A percentile compares a stretch with the other conserved stretches of the same genome.
These are phyloP conservation scores for Penicillium coffeae DNA, from an alignment of 495 filamentous ascomycete species.

Conservation along the genomic window DNA sequence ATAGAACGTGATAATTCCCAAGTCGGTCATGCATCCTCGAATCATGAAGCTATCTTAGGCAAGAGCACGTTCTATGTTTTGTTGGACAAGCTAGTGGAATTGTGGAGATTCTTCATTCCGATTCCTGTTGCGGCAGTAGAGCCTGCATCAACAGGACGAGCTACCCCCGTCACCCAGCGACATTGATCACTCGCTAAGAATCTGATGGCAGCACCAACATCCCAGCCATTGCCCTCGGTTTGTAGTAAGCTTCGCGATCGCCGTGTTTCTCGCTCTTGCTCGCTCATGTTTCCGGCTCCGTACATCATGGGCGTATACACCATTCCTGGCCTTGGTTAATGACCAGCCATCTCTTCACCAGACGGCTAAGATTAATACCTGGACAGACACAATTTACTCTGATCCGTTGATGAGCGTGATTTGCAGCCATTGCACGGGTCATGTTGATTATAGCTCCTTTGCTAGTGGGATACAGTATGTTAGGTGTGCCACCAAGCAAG, in stretches of 20 bases:
- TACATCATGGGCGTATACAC: constrained; percentile 62
- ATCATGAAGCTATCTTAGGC: no score
- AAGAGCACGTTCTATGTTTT: no score
- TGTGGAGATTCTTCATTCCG: no score
- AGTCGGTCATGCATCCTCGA: no score
- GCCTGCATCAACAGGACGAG: constrained; percentile 49
- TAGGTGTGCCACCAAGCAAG: constrained; percentile 52
- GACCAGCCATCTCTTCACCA: no score
- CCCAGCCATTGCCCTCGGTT: constrained; percentile 55
- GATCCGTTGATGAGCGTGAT: constrained; percentile 51
- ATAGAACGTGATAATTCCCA: no score
- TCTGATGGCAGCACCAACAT: constrained; percentile 32
- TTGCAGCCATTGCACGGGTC: constrained; percentile 56
- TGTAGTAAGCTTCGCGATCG: constrained; percentile 47
- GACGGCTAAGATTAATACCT: constrained; percentile 23
- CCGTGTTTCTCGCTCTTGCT: constrained; percentile 43
- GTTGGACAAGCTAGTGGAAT: no score
- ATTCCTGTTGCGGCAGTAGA: constrained; percentile 35
- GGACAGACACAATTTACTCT: constrained; percentile 59
- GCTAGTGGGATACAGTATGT: constrained; percentile 57
- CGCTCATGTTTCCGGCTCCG: constrained; percentile 46
- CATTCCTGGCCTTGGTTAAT: no score
- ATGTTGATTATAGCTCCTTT: constrained; percentile 59
- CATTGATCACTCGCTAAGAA: constrained; percentile 47
- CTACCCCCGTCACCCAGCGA: constrained; percentile 47